These are phyloP conservation scores for Tetrahymena borealis DNA, from an alignment of 73 alveolate species.

Conservation along the genomic window DNA sequence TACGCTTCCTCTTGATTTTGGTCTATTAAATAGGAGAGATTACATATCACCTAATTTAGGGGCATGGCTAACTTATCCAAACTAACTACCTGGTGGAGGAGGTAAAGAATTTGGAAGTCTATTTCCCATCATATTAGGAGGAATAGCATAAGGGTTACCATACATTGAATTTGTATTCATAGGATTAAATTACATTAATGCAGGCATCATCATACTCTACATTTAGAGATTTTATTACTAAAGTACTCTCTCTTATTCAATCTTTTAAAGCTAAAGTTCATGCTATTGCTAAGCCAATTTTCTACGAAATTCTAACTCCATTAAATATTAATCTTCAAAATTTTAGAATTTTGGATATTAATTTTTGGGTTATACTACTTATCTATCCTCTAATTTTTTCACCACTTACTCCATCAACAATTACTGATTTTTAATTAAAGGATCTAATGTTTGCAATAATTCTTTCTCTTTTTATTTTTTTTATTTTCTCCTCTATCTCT, in stretches of 20 bases:
- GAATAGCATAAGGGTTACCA: too few species aligned
- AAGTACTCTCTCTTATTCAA: neutral
- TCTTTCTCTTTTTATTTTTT: neutral
- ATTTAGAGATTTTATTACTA: neutral
- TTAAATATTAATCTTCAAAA: neutral
- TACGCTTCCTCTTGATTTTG: neutral
- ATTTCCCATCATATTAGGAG: neutral
- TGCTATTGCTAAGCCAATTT: neutral
- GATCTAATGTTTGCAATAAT: neutral
- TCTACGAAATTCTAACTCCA: neutral
- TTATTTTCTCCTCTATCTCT: neutral
- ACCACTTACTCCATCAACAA: neutral
- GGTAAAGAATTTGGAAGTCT: neutral
- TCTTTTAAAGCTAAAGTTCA: neutral
- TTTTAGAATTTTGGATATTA: neutral
- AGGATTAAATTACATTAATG: neutral
- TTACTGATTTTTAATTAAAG: neutral
- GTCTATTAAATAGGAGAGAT: neutral
- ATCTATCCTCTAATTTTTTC: neutral
- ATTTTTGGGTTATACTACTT: neutral
- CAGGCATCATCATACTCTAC: neutral
- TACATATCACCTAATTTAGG: neutral
- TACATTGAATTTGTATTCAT: neutral
- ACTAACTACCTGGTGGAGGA: neutral
- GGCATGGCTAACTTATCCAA: neutral